These are phyloP conservation scores for Phytopythium sindhum DNA, from an alignment of 352 stramenopile genomes.

Conservation along the genomic window DNA sequence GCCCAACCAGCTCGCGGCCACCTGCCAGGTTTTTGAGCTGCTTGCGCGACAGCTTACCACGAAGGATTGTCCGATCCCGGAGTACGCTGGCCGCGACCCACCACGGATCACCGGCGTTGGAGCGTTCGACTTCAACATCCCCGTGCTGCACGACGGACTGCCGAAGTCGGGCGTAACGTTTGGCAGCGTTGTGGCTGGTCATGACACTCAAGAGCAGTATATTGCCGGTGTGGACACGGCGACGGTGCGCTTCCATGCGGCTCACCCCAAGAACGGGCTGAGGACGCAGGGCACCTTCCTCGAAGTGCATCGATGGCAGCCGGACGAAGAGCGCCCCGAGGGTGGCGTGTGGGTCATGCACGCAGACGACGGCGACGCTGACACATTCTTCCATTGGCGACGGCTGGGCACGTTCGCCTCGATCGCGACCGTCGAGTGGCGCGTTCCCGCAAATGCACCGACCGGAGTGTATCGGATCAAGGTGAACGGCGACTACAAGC, in stretches of 20 bases:
- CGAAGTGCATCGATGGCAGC: conserved; percentile 70
- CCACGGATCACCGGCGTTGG: conserved; percentile 61
- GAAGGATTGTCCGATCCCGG: neutral
- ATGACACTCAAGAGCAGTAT: conserved; percentile 5
- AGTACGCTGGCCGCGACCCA: conserved; percentile 17
- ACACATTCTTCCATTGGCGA: conserved; percentile 79
- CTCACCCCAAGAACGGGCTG: conserved; percentile 82
- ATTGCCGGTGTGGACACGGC: conserved; percentile 48
- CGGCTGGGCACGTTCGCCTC: conserved; percentile 68
- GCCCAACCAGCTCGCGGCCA: conserved; percentile 78
- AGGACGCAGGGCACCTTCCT: conserved; percentile 74
- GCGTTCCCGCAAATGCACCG: conserved; percentile 42
- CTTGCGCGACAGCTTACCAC: conserved; percentile 29
- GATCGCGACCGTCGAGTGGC: conserved; percentile 67
- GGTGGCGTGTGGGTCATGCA: conserved; percentile 68
- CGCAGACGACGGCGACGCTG: conserved; percentile 65
- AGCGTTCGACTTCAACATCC: conserved; percentile 70
- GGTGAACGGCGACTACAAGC: conserved; percentile 76
- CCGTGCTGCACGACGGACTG: conserved; percentile 68
- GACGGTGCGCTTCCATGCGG: conserved; percentile 61
- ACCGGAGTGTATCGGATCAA: conserved; percentile 69
- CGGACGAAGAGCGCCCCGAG: conserved; percentile 23
- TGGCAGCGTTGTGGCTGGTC: conserved; percentile 30
- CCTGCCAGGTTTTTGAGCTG: conserved; percentile 76
- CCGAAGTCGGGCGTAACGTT: conserved; percentile 34